Evolutionary conservation across 1,284 basidiomycete species (phyloP).

Genomic region (Cutaneotrichosporon sp.): DNA sequence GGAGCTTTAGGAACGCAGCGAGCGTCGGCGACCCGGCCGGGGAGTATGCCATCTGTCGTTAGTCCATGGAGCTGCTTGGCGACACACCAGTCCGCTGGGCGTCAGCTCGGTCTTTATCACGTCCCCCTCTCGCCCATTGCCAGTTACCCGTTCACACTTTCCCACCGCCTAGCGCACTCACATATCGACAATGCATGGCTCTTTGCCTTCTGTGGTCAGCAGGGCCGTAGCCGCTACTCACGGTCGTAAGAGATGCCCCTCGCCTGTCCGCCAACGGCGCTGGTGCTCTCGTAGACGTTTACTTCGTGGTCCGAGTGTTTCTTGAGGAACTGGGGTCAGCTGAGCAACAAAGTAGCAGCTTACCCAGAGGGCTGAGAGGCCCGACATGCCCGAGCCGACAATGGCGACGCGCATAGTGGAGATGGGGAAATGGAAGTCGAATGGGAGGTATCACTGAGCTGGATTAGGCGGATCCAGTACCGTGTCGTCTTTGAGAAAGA

Average conservation of each 20-base stretch:
- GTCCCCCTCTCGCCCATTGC: too few relatives aligned
- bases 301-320: conserved; percentile 74
- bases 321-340: conserved; percentile 57
- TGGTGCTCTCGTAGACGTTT: conserved; percentile 68
- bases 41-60: conserved; percentile 67
- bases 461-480: too few relatives aligned
- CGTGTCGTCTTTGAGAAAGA: too few relatives aligned
- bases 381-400: conserved; percentile 72
- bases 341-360: not conserved
- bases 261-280: conserved; percentile 69
- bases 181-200: conserved; percentile 55
- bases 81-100: conserved; percentile 46
- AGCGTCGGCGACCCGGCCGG: conserved; percentile 77
- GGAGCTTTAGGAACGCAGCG: conserved; percentile 60
- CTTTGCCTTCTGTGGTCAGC: conserved; percentile 51
- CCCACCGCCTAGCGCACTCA: not conserved
- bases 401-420: conserved; percentile 58
- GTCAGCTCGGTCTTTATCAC: not conserved
- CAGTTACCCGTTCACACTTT: not conserved
- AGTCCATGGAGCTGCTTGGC: too few relatives aligned
- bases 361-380: conserved; percentile 72
- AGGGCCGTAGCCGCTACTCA: too few relatives aligned
- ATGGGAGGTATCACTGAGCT: too few relatives aligned
- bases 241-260: conserved; percentile 63
- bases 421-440: not conserved